Conservation (phyloP, 2,329 filamentous ascomycete genomes). For the Fusarium goolgardi region DNA sequence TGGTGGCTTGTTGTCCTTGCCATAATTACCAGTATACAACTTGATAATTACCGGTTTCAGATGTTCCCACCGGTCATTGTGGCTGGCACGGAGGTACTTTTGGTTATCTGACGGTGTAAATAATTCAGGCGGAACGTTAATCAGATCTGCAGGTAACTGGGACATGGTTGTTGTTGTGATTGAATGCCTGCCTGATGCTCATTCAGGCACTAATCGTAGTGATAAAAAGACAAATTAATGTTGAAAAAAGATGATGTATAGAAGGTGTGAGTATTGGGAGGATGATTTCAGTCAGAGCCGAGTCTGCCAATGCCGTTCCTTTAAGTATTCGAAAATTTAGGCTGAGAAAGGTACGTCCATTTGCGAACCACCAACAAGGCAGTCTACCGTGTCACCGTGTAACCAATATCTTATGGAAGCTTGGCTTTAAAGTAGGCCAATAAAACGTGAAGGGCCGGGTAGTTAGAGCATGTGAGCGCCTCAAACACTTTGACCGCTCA, state of each 20-base stretch:
- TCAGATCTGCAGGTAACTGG: neutral
- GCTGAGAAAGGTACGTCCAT: neutral
- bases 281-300: neutral
- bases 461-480: no score
- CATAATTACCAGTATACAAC: neutral
- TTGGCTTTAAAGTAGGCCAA: neutral
- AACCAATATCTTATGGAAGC: neutral
- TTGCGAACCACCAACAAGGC: neutral
- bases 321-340: neutral
- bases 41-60: neutral
- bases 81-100: rapidly evolving
- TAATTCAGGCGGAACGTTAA: neutral
- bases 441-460: no score
- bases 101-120: rapidly evolving
- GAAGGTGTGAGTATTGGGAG: neutral
- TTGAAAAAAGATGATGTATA: neutral
- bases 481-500: neutral
- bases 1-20: neutral
- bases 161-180: neutral
- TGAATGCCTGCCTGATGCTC: no score
- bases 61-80: neutral
- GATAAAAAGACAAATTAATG: neutral
- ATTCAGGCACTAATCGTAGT: neutral
- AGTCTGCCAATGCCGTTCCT: no score
- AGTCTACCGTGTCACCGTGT: rapidly evolving